phyloP scores from a whole-genome alignment of 2,329 filamentous ascomycete genomes.

The Delphinella strobiligena region DNA sequence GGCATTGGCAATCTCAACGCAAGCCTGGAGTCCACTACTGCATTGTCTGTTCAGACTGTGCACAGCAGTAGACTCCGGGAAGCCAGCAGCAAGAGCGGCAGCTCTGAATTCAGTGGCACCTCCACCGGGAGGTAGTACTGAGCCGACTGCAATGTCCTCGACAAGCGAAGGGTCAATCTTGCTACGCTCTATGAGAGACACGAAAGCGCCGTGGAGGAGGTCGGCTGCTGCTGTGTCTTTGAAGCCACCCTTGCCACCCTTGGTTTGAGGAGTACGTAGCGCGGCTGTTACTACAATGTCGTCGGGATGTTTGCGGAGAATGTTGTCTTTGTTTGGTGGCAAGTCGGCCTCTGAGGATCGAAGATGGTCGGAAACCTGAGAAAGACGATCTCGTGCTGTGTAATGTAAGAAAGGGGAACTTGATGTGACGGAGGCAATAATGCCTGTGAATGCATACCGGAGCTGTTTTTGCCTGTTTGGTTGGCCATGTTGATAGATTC shows the following conservation, averaged over 20 bases:
- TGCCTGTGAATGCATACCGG: background rate
- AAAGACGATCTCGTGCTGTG: constrained; percentile 45
- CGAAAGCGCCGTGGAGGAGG: constrained; percentile 72
- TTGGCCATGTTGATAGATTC: constrained; percentile 5
- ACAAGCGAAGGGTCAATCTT: constrained; percentile 79
- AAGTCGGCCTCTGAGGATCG: constrained; percentile 25
- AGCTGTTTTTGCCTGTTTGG: constrained; percentile 7
- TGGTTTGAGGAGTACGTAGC: constrained; percentile 84
- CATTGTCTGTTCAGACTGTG: constrained; percentile 89
- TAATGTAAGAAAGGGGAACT: constrained; percentile 1
- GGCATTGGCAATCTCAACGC: constrained; percentile 87
- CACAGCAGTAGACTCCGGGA: constrained; percentile 74
- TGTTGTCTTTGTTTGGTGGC: constrained; percentile 26
- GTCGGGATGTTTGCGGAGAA: constrained; percentile 45
- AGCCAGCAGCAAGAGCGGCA: constrained; percentile 78
- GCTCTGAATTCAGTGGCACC: constrained; percentile 96
- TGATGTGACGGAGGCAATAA: background rate
- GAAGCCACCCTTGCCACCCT: constrained; percentile 85
- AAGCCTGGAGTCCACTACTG: constrained; percentile 82
- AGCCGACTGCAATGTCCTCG: constrained; percentile 85
- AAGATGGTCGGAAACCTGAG: constrained; percentile 47
- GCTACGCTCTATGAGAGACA: constrained; percentile 69
- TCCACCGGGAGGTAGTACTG: constrained; percentile 81
- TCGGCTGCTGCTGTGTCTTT: constrained; percentile 88
- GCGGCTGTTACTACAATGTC: constrained; percentile 84